Percentiles rank a stretch among this genome's conserved stretches.
phyloP scores from a whole-genome alignment of 495 filamentous ascomycete genomes.

The Pseudomonodictys pantanalensis region DNA sequence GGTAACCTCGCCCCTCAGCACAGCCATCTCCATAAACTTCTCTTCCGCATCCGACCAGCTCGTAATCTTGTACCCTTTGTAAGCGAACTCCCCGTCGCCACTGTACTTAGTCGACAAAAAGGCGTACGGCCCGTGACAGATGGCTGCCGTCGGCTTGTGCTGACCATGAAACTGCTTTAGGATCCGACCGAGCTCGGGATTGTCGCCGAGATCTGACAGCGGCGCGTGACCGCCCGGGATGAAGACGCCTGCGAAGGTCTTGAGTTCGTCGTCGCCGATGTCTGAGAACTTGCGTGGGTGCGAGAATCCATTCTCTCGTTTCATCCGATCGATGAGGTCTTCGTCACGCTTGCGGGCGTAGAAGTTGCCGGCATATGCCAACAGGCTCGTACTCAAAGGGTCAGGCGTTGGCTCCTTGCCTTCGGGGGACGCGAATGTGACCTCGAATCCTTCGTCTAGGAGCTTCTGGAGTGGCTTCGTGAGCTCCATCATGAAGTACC shows the following conservation, averaged over 20 bases:
- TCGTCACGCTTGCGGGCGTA: slow-evolving; percentile 44
- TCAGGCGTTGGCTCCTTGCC: slow-evolving; percentile 42
- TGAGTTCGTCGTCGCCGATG: slow-evolving; percentile 39
- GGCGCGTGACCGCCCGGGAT: slow-evolving; percentile 48
- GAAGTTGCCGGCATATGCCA: slow-evolving; percentile 45
- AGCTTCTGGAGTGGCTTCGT: slow-evolving; percentile 44
- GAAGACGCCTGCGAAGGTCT: slow-evolving; percentile 42
- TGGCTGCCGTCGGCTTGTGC: slow-evolving; percentile 42
- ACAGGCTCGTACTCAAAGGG: slow-evolving; percentile 41
- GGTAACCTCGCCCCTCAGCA: slow-evolving; percentile 13
- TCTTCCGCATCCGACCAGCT: slow-evolving; percentile 24
- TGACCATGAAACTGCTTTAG: slow-evolving; percentile 41
- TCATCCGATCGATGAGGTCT: slow-evolving; percentile 44
- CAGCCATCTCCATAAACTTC: slow-evolving; percentile 19
- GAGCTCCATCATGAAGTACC: slow-evolving; percentile 49
- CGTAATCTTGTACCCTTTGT: slow-evolving; percentile 29
- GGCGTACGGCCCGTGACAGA: slow-evolving; percentile 48
- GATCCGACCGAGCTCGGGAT: slow-evolving; percentile 44
- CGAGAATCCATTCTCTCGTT: slow-evolving; percentile 42
- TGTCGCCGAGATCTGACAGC: slow-evolving; percentile 41
- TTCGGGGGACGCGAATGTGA: slow-evolving; percentile 44
- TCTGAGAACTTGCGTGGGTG: slow-evolving; percentile 34
- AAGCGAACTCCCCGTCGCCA: slow-evolving; percentile 41
- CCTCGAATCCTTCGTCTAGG: slow-evolving; percentile 42
- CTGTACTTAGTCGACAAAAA: slow-evolving; percentile 40